Conservation (phyloP, 108 stramenopile species). For the Skeletonema tropicum region DNA sequence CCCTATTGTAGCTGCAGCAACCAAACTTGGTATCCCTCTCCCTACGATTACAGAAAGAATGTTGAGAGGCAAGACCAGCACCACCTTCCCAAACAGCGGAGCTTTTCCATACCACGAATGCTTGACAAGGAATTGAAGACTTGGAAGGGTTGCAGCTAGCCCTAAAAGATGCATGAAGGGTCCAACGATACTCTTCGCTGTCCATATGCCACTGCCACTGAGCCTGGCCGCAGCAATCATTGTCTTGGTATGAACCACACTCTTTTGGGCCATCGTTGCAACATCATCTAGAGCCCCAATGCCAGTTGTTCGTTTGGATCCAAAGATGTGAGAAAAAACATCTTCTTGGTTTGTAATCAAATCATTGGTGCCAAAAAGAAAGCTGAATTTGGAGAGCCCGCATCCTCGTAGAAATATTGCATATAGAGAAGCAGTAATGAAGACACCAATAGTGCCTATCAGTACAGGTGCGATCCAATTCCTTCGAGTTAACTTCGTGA, state of each 20-base stretch:
- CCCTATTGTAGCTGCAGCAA: slow-evolving; percentile 54
- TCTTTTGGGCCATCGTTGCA: slow-evolving; percentile 53
- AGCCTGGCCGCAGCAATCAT: slow-evolving; percentile 58
- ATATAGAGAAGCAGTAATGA: slow-evolving; percentile 55
- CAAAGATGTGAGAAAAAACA: slow-evolving; percentile 47
- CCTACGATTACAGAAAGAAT: slow-evolving; percentile 61
- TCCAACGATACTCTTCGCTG: slow-evolving; percentile 48
- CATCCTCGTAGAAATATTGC: slow-evolving; percentile 73
- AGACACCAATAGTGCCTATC: slow-evolving; percentile 52
- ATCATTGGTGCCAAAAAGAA: slow-evolving; percentile 45
- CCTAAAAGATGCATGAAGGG: slow-evolving; percentile 66
- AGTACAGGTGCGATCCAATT: slow-evolving; percentile 68
- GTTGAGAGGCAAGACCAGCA: slow-evolving; percentile 58
- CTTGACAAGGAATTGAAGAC: slow-evolving; percentile 44
- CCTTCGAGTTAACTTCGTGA: slow-evolving; percentile 50
- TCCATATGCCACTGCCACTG: slow-evolving; percentile 70
- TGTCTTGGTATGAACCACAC: slow-evolving; percentile 49
- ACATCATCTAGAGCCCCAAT: slow-evolving; percentile 45
- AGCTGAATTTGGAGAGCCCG: slow-evolving; percentile 44
- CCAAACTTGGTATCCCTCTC: slow-evolving; percentile 61
- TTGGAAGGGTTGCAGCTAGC: slow-evolving; percentile 59
- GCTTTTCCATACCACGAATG: slow-evolving; percentile 49
- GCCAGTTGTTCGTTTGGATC: slow-evolving; percentile 32
- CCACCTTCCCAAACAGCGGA: slow-evolving; percentile 24
- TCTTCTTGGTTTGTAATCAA: slow-evolving; percentile 49